Evolutionary conservation across 148 eudicot species (phyloP).

Genomic region (Dysphania ambrosioides): DNA sequence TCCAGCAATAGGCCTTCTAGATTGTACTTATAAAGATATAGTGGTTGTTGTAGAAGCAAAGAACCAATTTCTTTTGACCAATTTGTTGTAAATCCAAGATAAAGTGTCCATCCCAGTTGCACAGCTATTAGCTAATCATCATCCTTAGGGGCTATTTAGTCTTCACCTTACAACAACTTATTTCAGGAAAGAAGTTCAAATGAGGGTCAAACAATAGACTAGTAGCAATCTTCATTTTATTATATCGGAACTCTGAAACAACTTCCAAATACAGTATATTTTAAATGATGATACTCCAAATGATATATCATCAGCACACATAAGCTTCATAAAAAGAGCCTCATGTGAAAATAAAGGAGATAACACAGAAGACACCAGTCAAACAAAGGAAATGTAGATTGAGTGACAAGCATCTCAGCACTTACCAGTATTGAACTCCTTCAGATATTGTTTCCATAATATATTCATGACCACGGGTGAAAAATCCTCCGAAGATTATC

Average conservation of each 20-base stretch:
- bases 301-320: background rate
- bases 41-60: no score
- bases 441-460: slow-evolving; percentile 98
- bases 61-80: no score
- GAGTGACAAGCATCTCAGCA: background rate
- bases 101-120: no score
- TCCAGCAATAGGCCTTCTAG: background rate
- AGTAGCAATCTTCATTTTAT: background rate
- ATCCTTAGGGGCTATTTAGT: background rate
- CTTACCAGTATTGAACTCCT: slow-evolving; percentile 91
- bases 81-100: no score
- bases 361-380: background rate
- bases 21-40: background rate
- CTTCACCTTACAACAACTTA: background rate
- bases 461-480: slow-evolving; percentile 83
- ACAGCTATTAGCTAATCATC: no score
- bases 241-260: background rate
- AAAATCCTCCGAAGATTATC: slow-evolving; percentile 94
- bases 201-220: background rate
- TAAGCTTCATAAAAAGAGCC: background rate
- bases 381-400: background rate
- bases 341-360: background rate
- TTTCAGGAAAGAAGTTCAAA: background rate
- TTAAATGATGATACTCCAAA: background rate
- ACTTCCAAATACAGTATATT: background rate